These are phyloP conservation scores for Rubroboletus satanas DNA, from an alignment of 768 basidiomycete genomes.

Conservation along the genomic window DNA sequence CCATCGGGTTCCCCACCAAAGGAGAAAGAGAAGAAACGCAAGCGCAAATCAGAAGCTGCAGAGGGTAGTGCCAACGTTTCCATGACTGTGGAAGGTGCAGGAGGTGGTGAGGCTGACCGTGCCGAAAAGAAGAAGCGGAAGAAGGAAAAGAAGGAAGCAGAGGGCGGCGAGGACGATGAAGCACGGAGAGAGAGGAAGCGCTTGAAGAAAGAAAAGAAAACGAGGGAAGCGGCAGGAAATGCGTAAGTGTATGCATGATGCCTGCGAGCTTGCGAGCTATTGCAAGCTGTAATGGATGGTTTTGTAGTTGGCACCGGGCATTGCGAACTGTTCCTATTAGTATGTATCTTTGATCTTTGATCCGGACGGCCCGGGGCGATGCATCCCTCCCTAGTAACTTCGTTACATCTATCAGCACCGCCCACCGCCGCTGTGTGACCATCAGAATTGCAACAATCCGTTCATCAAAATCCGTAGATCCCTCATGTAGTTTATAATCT, in stretches of 20 bases:
- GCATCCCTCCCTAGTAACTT: neutral
- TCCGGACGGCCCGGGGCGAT: neutral
- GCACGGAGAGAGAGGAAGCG: constrained; percentile 60
- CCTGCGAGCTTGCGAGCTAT: neutral
- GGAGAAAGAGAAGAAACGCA: constrained; percentile 81
- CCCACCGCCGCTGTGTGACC: neutral
- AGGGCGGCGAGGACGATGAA: constrained; percentile 50
- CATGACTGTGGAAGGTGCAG: constrained; percentile 34
- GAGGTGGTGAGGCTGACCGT: constrained; percentile 45
- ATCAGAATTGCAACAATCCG: constrained; percentile 14
- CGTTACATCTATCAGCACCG: neutral
- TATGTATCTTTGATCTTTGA: constrained; percentile 13
- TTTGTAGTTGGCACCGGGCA: neutral
- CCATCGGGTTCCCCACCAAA: constrained; percentile 36
- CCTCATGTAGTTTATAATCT: constrained; percentile 1
- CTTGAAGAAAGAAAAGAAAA: constrained; percentile 68
- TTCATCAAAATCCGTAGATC: neutral
- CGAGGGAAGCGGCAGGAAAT: constrained; percentile 38
- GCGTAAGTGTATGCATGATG: constrained; percentile 7
- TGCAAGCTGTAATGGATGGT: too few relatives aligned
- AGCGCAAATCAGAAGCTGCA: constrained; percentile 64
- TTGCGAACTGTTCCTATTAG: neutral
- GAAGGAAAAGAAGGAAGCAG: constrained; percentile 54
- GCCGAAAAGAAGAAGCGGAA: constrained; percentile 56
- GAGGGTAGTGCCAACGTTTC: constrained; percentile 43